Evolutionary conservation across 164 flowering plant species (phyloP), one percentile per base, ranked within the genome.

Genomic region (Stephania yunnanensis): DNA sequence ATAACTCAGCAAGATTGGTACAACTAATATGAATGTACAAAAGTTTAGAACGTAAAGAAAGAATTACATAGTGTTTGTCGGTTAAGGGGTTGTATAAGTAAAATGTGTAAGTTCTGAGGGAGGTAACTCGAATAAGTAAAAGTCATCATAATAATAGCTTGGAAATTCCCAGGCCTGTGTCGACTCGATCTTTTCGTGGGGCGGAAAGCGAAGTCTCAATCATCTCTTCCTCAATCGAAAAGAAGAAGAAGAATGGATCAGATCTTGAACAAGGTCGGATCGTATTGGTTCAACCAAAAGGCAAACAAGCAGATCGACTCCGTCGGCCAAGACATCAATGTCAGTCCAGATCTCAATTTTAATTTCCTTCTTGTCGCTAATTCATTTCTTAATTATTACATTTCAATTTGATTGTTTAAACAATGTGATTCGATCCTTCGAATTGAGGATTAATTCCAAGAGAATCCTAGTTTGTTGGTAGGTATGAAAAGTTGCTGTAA

Each of bases 221-320:
- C 53, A 20, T 22, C 17, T 25, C 65, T 73, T 52, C 17, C 61
- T 48, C 11, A 58, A 58, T 6, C 15, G 42, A 36, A 36, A 25
- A 25, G 63, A 55, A 55, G 65, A 61, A 61, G 15, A 75, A 65
- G 58, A 20, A 92, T 92, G 97, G 97, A 92, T 91, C 89, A 87
- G 80, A 81, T 92, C 19, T 12, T 92, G 83, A 83, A 82, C 87
- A 90, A 88, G 87, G 90, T 85, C 5, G 97, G 97, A 25, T 81
- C 88, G 1, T 89, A 87, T 61, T 89, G 93, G 95, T 75, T 91
- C 72, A 87, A 86, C 73, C 84, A 85, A 72, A 89, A 78, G 75
- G 95, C 94, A 77, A 87, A 73, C 86, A 91, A 86, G 81, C 91
- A 92, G 82, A 9, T 92, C 80, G 67, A 79, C 70, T 89, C 94